Evolutionary conservation across 495 filamentous ascomycete genomes (phyloP).

Genomic region (Elasticomyces elasticus): DNA sequence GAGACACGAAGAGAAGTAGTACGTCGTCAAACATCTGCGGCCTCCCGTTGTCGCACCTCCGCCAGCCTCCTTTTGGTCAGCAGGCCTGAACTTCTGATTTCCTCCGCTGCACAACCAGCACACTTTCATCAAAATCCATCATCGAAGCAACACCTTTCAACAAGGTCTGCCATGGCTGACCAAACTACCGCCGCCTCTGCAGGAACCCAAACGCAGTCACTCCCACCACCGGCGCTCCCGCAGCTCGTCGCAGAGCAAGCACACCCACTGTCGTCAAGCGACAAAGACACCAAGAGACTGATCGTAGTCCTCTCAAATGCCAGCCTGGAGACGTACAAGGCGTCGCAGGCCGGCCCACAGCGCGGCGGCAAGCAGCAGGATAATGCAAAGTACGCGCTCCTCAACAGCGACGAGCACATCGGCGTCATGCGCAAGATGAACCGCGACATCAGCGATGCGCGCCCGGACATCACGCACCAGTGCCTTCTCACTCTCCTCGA

Average conservation of each 20-base stretch:
- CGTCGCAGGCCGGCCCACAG: slow-evolving; percentile 44
- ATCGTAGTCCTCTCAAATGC: slow-evolving; percentile 97
- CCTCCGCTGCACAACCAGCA: slow-evolving; percentile 15
- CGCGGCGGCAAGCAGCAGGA: slow-evolving; percentile 47
- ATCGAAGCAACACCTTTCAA: slow-evolving; percentile 18
- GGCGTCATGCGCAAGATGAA: slow-evolving; percentile 99
- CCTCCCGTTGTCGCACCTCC: not conserved
- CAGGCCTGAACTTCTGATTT: not conserved
- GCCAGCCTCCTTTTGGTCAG: not conserved
- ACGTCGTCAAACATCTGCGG: slow-evolving; percentile 16
- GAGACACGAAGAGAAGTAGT: slow-evolving; percentile 31
- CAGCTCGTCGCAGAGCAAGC: slow-evolving; percentile 90
- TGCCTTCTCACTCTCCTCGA: slow-evolving; percentile 95
- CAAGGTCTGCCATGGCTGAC: slow-evolving; percentile 19
- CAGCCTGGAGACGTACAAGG: slow-evolving; percentile 92
- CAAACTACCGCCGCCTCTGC: not conserved
- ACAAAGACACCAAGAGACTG: slow-evolving; percentile 80
- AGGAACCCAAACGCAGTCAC: slow-evolving; percentile 64
- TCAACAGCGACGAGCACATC: slow-evolving; percentile 98
- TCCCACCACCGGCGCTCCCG: slow-evolving; percentile 81
- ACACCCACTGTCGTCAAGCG: slow-evolving; percentile 66
- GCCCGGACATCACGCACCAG: slow-evolving; percentile 98
- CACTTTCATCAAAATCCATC: not conserved
- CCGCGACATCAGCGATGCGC: slow-evolving; percentile 91
- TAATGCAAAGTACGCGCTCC: slow-evolving; percentile 88